Conservation (phyloP, 306 rosid species). For the Pterocarpus santalinus region DNA sequence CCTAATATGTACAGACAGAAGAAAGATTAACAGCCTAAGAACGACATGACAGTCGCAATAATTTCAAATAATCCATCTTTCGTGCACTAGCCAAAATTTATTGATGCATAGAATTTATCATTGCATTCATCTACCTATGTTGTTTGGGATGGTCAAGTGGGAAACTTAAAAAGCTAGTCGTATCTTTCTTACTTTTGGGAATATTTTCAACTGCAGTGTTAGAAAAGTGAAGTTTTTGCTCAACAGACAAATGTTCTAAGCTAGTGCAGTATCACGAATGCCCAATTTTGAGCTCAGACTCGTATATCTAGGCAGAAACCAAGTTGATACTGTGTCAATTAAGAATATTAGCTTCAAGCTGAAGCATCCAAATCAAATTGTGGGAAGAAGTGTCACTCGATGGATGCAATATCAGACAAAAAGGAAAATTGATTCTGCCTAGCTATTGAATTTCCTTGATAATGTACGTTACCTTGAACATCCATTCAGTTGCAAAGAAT, state of each 20-base stretch:
- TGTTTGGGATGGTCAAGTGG: neutral
- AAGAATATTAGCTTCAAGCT: slow-evolving; percentile 24
- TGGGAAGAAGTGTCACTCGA: slow-evolving; percentile 16
- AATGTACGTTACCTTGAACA: slow-evolving; percentile 82
- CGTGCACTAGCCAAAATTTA: neutral
- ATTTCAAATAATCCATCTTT: neutral
- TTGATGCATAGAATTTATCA: neutral
- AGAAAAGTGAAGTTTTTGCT: neutral
- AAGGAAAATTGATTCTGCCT: slow-evolving; percentile 7
- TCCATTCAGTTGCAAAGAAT: slow-evolving; percentile 99
- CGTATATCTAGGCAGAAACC: slow-evolving; percentile 10
- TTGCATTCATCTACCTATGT: neutral
- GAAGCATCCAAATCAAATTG: slow-evolving; percentile 35
- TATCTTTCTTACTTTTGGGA: neutral
- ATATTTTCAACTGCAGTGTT: neutral
- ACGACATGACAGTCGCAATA: neutral
- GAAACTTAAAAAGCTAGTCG: slow-evolving; percentile 23
- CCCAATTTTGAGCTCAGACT: slow-evolving; percentile 27
- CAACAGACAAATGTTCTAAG: slow-evolving; percentile 1
- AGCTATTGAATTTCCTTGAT: slow-evolving; percentile 8
- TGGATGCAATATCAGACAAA: slow-evolving; percentile 21
- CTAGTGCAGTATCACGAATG: slow-evolving; percentile 16
- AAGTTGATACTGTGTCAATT: slow-evolving; percentile 22
- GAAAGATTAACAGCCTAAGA: neutral
- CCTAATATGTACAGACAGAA: slow-evolving; percentile 55